Conservation (phyloP, 495 filamentous ascomycete species). For the Lindgomyces ingoldianus region DNA sequence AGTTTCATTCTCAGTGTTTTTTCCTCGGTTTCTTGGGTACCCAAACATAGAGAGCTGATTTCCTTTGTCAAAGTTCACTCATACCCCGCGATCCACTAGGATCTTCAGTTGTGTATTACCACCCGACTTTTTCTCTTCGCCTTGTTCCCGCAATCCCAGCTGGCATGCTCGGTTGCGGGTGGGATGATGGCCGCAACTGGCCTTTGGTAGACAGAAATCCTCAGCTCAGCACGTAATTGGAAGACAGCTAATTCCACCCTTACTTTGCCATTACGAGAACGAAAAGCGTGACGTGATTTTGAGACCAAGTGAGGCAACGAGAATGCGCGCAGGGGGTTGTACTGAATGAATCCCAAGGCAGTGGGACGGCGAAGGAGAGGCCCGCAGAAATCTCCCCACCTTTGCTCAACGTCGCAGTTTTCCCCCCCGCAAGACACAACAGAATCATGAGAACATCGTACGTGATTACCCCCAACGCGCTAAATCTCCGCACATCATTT, state of each 20-base stretch:
- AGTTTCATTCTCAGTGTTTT: conserved; percentile 21
- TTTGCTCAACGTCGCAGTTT: not conserved
- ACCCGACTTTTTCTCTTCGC: conserved; percentile 13
- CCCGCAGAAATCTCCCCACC: conserved; percentile 19
- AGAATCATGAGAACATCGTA: conserved; percentile 35
- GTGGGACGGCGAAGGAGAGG: not conserved
- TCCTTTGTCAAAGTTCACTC: conserved; percentile 28
- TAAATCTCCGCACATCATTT: conserved; percentile 25
- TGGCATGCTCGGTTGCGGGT: not conserved
- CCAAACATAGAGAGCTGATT: conserved; percentile 12
- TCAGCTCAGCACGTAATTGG: conserved; percentile 31
- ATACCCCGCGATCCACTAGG: conserved; percentile 34
- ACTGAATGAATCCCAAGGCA: conserved; percentile 19
- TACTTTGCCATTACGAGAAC: conserved; percentile 31
- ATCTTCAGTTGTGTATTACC: conserved; percentile 34
- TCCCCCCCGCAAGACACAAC: conserved; percentile 11
- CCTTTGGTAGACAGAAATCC: conserved; percentile 20
- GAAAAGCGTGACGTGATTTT: conserved; percentile 31
- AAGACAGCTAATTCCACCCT: conserved; percentile 13
- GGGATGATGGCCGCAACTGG: conserved; percentile 9
- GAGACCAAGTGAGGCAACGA: conserved; percentile 25
- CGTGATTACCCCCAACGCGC: conserved; percentile 12
- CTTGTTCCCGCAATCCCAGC: not conserved
- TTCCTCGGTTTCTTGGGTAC: not conserved
- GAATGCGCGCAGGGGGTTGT: conserved; percentile 2